Base-by-base conservation (phyloP, 2,329 filamentous ascomycete genomes). In the Sclerotinia spermophila region DNA sequence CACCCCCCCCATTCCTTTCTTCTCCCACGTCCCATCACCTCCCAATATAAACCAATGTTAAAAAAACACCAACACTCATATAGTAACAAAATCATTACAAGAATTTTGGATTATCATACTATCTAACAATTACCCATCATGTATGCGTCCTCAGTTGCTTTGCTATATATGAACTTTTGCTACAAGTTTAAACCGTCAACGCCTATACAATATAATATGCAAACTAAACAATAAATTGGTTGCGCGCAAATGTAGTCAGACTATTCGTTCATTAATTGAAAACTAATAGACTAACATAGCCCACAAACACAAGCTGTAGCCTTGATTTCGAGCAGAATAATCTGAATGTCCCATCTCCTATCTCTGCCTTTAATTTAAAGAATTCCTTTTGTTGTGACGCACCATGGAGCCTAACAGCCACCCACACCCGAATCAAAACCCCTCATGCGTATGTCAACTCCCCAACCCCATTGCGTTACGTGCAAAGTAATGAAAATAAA, bases 391-490 rank as follows among this genome's bases (percentile, higher is more conserved):
- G 60, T 40, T 55, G 48, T 62, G 64, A 40, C 35, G 53, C 24
- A 44, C 35, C 44, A 38, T 64, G 71, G 66, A 69, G 71, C 71
- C 62, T 71, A 38, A 70, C 65, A 75, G 69, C 73, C 69, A 67
- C 69, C 73, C 69, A 67, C 69, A 66, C 68, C 30, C 27, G 44
- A 24, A 38, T 51, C 30, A 51, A 61, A 61, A 67, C 48, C 38
- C 64, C 69, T 27, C 51, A 73, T 73, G 67, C 71, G 71, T 72
- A 66, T 67, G 45, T 72, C 70, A 67, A 73, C 70, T 68, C 70
- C 65, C 51, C 67, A 69, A 72, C 48, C 48, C 60, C 59, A 69
- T 69, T 66, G 69, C 66, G 69, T 71, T 64, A 48, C 74, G 68
- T 64, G 70, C 66, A 69, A 55, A 69, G 65, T 71, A 73, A 67